These are phyloP conservation scores for Pleurotus tuoliensis DNA, from an alignment of 768 basidiomycete species.

Conservation along the genomic window DNA sequence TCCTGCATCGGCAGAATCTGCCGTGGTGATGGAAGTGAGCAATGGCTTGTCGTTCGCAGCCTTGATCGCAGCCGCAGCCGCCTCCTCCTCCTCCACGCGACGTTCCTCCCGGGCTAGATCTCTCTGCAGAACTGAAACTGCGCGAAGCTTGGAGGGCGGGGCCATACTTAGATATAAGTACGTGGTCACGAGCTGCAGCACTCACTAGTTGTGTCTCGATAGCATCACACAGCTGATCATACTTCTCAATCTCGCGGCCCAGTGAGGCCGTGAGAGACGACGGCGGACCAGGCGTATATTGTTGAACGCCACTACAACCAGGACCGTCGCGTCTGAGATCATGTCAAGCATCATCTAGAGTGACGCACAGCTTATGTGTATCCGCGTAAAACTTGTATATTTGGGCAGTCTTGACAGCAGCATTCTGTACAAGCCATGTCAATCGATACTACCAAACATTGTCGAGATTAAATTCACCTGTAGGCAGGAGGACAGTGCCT, in stretches of 20 bases:
- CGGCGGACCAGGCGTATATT: constrained; percentile 58
- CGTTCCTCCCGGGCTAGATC: constrained; percentile 63
- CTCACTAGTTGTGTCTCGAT: constrained; percentile 71
- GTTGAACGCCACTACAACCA: constrained; percentile 47
- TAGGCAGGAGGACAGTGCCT: constrained; percentile 51
- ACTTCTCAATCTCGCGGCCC: constrained; percentile 72
- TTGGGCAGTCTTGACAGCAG: constrained; percentile 67
- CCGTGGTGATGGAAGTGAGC: constrained; percentile 13
- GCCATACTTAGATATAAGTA: background rate
- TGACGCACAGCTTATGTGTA: constrained; percentile 56
- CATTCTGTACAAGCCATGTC: constrained; percentile 36
- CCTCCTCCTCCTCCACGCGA: constrained; percentile 38
- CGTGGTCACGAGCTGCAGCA: constrained; percentile 6
- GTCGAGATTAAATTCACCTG: constrained; percentile 35
- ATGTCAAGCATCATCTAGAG: background rate
- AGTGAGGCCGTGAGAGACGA: constrained; percentile 60
- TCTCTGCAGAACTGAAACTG: constrained; percentile 68
- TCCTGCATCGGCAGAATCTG: constrained; percentile 14
- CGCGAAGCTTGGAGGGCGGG: constrained; percentile 49
- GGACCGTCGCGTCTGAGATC: background rate
- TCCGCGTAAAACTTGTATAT: constrained; percentile 69
- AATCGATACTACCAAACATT: background rate
- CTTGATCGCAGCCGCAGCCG: constrained; percentile 26
- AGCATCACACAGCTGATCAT: constrained; percentile 75
- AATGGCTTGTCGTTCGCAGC: constrained; percentile 3